These are phyloP conservation scores for Dalbergia cultrata DNA, from an alignment of 306 rosid species.

Conservation along the genomic window DNA sequence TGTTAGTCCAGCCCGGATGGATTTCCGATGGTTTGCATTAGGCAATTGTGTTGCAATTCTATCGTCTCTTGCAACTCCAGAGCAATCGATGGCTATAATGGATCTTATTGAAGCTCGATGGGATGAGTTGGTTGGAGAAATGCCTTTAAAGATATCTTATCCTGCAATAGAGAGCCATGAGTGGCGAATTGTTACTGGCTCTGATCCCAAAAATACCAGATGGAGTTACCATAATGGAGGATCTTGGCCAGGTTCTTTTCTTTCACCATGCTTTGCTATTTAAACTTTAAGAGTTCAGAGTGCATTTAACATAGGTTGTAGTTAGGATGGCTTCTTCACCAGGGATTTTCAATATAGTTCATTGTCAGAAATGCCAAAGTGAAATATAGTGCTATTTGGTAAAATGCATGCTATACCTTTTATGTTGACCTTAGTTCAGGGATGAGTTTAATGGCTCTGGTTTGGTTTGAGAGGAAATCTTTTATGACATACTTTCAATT, in stretches of 20 bases:
- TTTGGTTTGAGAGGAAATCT: constrained; percentile 15
- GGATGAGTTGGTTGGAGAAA: constrained; percentile 96
- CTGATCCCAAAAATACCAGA: constrained; percentile 96
- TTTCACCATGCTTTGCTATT: constrained; percentile 30
- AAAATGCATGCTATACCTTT: constrained; percentile 1
- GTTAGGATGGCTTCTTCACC: constrained; percentile 22
- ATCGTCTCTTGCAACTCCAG: constrained; percentile 87
- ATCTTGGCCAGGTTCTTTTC: constrained; percentile 92
- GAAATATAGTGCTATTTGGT: not conserved
- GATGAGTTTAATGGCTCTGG: not conserved
- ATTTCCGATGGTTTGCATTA: constrained; percentile 92
- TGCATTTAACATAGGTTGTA: constrained; percentile 24
- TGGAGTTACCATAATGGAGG: constrained; percentile 99
- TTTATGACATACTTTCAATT: constrained; percentile 14
- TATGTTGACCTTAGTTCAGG: not conserved
- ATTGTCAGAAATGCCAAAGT: constrained; percentile 5
- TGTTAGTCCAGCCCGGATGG: constrained; percentile 97
- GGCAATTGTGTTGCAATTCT: constrained; percentile 92
- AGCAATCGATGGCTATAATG: constrained; percentile 93
- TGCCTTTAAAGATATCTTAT: constrained; percentile 85
- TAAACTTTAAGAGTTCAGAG: constrained; percentile 16
- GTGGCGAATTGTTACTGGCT: constrained; percentile 90
- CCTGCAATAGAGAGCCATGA: constrained; percentile 94
- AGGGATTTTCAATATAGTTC: not conserved
- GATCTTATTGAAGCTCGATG: constrained; percentile 93